Evolutionary conservation across 2,329 filamentous ascomycete species (phyloP).

Genomic region (Byssochlamys sp.): DNA sequence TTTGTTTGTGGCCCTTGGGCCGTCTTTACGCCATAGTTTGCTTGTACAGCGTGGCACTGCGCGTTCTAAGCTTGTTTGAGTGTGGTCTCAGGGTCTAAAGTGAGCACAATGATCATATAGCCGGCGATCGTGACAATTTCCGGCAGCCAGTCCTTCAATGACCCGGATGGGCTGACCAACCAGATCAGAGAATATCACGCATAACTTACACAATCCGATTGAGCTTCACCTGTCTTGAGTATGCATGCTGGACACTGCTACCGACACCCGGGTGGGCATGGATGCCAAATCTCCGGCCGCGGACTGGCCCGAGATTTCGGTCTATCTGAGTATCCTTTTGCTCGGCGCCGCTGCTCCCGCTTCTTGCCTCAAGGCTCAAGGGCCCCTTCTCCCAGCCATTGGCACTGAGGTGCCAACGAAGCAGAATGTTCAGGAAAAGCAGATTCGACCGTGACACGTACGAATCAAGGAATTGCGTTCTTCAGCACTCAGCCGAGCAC

Average conservation of each 20-base stretch:
- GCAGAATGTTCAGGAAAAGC: background rate
- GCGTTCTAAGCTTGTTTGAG: background rate
- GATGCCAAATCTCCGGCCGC: background rate
- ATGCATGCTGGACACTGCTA: background rate
- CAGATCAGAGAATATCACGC: background rate
- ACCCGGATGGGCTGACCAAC: background rate
- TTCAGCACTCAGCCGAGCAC: background rate
- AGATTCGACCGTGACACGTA: background rate
- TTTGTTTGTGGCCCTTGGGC: background rate
- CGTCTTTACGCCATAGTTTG: background rate
- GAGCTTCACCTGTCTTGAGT: background rate
- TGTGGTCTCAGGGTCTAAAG: background rate
- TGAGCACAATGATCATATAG: background rate
- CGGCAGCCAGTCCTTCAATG: background rate
- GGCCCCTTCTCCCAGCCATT: background rate
- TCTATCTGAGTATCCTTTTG: background rate
- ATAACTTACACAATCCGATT: background rate
- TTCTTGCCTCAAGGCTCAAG: background rate
- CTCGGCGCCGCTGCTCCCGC: background rate
- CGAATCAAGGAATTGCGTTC: background rate
- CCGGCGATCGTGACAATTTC: background rate
- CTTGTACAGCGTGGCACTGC: background rate
- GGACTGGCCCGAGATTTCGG: background rate
- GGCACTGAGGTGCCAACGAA: background rate
- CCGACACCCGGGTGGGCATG: background rate